phyloP scores from a whole-genome alignment of 2,329 filamentous ascomycete genomes.

The Alternaria ethzedia region DNA sequence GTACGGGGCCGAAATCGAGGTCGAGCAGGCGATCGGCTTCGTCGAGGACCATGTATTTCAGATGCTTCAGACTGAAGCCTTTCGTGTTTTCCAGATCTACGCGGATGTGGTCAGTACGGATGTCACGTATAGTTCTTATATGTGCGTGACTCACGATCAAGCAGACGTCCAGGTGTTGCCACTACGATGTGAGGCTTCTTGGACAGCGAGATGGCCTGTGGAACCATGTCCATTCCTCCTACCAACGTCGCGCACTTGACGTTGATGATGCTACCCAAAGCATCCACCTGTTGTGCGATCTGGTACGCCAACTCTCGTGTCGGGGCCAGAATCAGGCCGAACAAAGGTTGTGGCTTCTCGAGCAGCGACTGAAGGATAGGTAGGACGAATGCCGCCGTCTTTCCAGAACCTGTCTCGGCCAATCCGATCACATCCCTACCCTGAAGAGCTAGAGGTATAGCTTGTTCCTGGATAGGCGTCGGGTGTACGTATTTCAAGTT shows the following conservation, averaged over 20 bases:
- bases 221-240: conserved; percentile 94
- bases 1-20: conserved; percentile 88
- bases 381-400: conserved; percentile 92
- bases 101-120: not conserved
- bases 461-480: conserved; percentile 85
- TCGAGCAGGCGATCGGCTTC: conserved; percentile 92
- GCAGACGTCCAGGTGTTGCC: conserved; percentile 69
- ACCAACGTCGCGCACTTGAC: conserved; percentile 86
- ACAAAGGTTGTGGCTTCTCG: conserved; percentile 83
- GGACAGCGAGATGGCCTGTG: conserved; percentile 87
- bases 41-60: conserved; percentile 93
- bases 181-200: conserved; percentile 96
- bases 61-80: conserved; percentile 75
- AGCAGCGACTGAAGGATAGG: conserved; percentile 90
- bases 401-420: conserved; percentile 94
- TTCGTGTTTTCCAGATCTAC: conserved; percentile 92
- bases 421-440: conserved; percentile 89
- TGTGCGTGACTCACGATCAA: not conserved
- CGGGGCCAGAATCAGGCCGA: conserved; percentile 88
- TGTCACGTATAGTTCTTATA: not conserved
- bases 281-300: conserved; percentile 86
- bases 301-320: conserved; percentile 93
- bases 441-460: conserved; percentile 81
- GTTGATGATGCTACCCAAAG: conserved; percentile 84
- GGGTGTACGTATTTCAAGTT: conserved; percentile 82